phyloP scores from a whole-genome alignment of 192 early-diverging fungal species.

The Cladochytrium replicatum region DNA sequence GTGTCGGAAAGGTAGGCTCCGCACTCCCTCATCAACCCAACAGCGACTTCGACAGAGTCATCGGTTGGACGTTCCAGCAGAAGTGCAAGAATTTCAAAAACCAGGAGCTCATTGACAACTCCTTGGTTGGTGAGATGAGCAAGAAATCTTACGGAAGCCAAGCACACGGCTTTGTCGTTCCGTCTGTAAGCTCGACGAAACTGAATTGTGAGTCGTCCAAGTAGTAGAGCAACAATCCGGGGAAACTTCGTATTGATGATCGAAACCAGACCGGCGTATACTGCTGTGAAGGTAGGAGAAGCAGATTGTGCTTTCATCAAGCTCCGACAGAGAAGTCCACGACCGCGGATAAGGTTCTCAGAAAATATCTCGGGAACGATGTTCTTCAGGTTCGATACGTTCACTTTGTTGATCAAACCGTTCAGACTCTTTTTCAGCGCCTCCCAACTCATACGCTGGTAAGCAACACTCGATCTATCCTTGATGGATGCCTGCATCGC shows the following conservation, averaged over 20 bases:
- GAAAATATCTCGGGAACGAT: slow-evolving; percentile 81
- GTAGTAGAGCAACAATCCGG: slow-evolving; percentile 75
- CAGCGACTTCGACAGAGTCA: slow-evolving; percentile 92
- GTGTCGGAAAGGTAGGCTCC: slow-evolving; percentile 77
- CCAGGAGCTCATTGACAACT: slow-evolving; percentile 79
- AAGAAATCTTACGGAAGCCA: slow-evolving; percentile 77
- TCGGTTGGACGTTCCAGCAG: slow-evolving; percentile 80
- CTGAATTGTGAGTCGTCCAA: slow-evolving; percentile 74
- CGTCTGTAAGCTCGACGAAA: slow-evolving; percentile 84
- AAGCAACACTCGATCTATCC: slow-evolving; percentile 55
- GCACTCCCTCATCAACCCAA: slow-evolving; percentile 83
- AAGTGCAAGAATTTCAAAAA: slow-evolving; percentile 73
- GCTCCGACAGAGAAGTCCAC: slow-evolving; percentile 75
- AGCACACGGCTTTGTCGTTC: slow-evolving; percentile 82
- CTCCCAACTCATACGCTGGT: slow-evolving; percentile 91
- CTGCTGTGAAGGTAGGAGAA: slow-evolving; percentile 80
- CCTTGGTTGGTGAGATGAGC: slow-evolving; percentile 90
- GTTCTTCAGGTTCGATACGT: slow-evolving; percentile 79
- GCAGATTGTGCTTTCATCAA: slow-evolving; percentile 81
- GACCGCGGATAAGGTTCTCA: slow-evolving; percentile 84
- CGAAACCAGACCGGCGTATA: slow-evolving; percentile 79
- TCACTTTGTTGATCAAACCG: slow-evolving; percentile 92
- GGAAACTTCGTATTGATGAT: slow-evolving; percentile 93
- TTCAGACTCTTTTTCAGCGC: slow-evolving; percentile 89
- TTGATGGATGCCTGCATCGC: slow-evolving; percentile 58